phyloP scores from a whole-genome alignment of 2,329 filamentous ascomycete genomes.

The Pestalotiopsis fici region DNA sequence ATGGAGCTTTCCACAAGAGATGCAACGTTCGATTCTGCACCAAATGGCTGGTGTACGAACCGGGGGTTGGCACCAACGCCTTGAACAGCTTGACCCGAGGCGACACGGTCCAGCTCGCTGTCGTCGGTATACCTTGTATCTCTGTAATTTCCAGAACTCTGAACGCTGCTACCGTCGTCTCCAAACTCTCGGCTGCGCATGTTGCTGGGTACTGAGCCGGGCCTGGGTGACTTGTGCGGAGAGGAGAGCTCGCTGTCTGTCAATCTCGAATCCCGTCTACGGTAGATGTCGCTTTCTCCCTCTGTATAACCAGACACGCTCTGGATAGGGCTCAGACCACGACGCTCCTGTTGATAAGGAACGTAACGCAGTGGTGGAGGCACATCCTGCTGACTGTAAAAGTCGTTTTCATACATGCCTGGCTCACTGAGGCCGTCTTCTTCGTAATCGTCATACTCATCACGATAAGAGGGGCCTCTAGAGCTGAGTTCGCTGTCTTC shows the following conservation, averaged over 20 bases:
- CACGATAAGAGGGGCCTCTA: conserved; percentile 34
- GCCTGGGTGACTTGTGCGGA: conserved; percentile 56
- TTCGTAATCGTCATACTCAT: conserved; percentile 42
- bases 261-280: conserved; percentile 58
- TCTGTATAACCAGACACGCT: conserved; percentile 87
- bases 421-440: conserved; percentile 37
- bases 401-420: conserved; percentile 42
- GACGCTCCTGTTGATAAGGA: conserved; percentile 68
- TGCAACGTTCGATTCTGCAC: conserved; percentile 86
- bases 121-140: conserved; percentile 52
- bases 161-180: conserved; percentile 58
- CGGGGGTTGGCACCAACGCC: conserved; percentile 73
- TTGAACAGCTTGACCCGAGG: conserved; percentile 70
- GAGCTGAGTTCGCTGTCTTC: conserved; percentile 49
- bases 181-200: conserved; percentile 53
- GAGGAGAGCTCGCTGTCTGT: conserved; percentile 61
- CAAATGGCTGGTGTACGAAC: conserved; percentile 71
- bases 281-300: conserved; percentile 60
- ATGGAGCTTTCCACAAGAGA: conserved; percentile 79
- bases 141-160: conserved; percentile 55
- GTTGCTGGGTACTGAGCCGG: conserved; percentile 57
- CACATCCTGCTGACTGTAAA: conserved; percentile 62
- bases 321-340: conserved; percentile 84
- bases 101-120: conserved; percentile 59
- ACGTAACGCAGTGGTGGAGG: conserved; percentile 65